Conservation (phyloP, 345 rosid genomes). For the Eucalyptus paniculata region DNA sequence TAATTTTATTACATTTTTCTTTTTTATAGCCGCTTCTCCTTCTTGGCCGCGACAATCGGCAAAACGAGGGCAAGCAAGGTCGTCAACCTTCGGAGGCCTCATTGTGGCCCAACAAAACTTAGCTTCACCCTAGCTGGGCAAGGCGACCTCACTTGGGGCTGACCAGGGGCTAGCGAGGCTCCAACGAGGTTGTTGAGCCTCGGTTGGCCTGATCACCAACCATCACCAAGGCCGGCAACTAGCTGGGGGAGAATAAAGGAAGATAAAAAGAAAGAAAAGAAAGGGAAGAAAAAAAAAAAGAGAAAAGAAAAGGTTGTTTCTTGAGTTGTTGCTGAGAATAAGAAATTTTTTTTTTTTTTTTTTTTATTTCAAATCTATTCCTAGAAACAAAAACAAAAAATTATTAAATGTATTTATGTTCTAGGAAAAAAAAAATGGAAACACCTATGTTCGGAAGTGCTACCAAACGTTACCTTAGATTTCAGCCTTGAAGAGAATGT, state of each 20-base stretch:
- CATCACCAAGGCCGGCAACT: rapidly evolving
- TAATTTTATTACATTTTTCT: too few species aligned
- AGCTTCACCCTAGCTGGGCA: too few species aligned
- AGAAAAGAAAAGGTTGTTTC: too few species aligned
- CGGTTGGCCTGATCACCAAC: rapidly evolving
- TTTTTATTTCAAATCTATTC: too few species aligned
- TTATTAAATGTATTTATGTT: too few species aligned
- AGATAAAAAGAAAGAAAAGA: too few species aligned
- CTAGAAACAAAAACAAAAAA: rapidly evolving
- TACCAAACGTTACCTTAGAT: rapidly evolving
- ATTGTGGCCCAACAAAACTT: rapidly evolving
- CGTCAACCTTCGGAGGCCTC: rapidly evolving
- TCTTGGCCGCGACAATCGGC: rapidly evolving
- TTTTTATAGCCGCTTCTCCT: too few species aligned
- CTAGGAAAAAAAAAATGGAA: rapidly evolving
- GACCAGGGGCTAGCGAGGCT: rapidly evolving
- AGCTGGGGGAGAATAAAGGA: rapidly evolving
- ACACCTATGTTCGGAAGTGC: rapidly evolving
- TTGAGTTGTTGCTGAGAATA: rapidly evolving
- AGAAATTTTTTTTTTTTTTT: rapidly evolving
- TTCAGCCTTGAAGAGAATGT: not conserved
- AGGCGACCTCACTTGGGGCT: rapidly evolving
- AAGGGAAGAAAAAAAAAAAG: too few species aligned
- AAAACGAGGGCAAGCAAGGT: too few species aligned
- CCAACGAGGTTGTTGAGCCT: rapidly evolving